Conservation (phyloP, 129 eudicot genomes). For the Flaveria linearis region DNA sequence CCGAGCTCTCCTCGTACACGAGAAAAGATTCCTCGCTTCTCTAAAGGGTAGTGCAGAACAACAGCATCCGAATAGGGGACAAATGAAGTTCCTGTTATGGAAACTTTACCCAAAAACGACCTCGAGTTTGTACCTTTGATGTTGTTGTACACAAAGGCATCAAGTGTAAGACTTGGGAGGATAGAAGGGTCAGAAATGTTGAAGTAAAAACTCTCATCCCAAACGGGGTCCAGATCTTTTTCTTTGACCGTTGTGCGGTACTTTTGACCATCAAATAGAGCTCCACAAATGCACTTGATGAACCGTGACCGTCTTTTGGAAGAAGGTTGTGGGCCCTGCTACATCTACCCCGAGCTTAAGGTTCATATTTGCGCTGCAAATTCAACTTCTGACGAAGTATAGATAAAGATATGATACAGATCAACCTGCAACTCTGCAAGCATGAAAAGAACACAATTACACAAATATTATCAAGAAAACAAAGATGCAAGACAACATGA, state of each 20-base stretch:
- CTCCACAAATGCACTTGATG: slow-evolving; percentile 84
- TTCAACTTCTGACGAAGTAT: slow-evolving; percentile 16
- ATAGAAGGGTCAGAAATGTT: slow-evolving; percentile 82
- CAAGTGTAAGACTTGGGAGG: slow-evolving; percentile 69
- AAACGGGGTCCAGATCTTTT: slow-evolving; percentile 87
- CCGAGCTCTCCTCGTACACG: slow-evolving; percentile 94
- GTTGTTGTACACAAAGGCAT: slow-evolving; percentile 69
- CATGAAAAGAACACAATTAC: slow-evolving; percentile 14
- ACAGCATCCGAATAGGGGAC: slow-evolving; percentile 93
- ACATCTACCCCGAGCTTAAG: slow-evolving; percentile 90
- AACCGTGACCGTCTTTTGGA: slow-evolving; percentile 95
- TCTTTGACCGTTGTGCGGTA: slow-evolving; percentile 83
- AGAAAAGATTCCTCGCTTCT: slow-evolving; percentile 88
- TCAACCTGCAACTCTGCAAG: slow-evolving; percentile 34
- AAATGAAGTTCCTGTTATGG: slow-evolving; percentile 82
- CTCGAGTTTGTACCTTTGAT: slow-evolving; percentile 55
- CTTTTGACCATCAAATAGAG: slow-evolving; percentile 74
- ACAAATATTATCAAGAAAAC: slow-evolving; percentile 12
- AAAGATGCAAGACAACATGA: background rate
- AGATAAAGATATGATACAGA: slow-evolving; percentile 12
- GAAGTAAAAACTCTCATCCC: slow-evolving; percentile 97
- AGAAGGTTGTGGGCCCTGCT: slow-evolving; percentile 84
- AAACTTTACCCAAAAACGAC: slow-evolving; percentile 85
- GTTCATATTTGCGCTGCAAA: slow-evolving; percentile 26
- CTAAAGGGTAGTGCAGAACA: slow-evolving; percentile 80